Evolutionary conservation across 805 yeast genomes (phyloP).

Genomic region (Yamadazyma sp.): DNA sequence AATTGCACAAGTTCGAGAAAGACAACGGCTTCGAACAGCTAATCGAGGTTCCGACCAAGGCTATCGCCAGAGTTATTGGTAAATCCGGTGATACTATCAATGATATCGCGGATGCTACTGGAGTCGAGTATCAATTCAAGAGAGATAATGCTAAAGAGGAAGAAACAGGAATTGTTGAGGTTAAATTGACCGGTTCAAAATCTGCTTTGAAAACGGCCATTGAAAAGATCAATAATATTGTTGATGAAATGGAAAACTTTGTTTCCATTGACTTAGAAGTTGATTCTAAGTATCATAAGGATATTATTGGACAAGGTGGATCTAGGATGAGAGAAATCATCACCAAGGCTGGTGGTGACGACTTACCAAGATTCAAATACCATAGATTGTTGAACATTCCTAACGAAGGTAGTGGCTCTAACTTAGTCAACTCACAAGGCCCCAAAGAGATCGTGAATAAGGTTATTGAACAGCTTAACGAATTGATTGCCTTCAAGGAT

Average conservation of each 20-base stretch:
- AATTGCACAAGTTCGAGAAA: constrained; percentile 79
- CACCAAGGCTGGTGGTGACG: constrained; percentile 69
- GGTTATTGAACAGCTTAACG: constrained; percentile 60
- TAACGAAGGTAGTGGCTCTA: constrained; percentile 57
- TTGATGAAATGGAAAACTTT: constrained; percentile 63
- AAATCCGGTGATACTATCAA: constrained; percentile 81
- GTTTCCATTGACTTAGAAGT: constrained; percentile 60
- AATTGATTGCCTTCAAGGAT: constrained; percentile 64
- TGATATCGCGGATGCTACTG: constrained; percentile 70
- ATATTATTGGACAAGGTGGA: constrained; percentile 78
- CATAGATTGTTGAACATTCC: constrained; percentile 69
- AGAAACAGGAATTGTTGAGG: constrained; percentile 52
- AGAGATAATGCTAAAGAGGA: constrained; percentile 46
- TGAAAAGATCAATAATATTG: constrained; percentile 58
- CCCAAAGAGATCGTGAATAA: constrained; percentile 69
- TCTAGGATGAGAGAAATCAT: constrained; percentile 71
- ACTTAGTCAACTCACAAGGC: constrained; percentile 67
- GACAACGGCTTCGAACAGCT: constrained; percentile 73
- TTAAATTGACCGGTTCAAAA: constrained; percentile 77
- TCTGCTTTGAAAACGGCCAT: constrained; percentile 72
- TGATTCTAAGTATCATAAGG: constrained; percentile 70
- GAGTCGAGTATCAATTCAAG: constrained; percentile 52
- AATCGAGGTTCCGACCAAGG: constrained; percentile 66
- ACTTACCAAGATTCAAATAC: constrained; percentile 42
- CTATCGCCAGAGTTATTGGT: constrained; percentile 88